phyloP scores from a whole-genome alignment of 139 green algal species.

The Parachlorella kessleri region DNA sequence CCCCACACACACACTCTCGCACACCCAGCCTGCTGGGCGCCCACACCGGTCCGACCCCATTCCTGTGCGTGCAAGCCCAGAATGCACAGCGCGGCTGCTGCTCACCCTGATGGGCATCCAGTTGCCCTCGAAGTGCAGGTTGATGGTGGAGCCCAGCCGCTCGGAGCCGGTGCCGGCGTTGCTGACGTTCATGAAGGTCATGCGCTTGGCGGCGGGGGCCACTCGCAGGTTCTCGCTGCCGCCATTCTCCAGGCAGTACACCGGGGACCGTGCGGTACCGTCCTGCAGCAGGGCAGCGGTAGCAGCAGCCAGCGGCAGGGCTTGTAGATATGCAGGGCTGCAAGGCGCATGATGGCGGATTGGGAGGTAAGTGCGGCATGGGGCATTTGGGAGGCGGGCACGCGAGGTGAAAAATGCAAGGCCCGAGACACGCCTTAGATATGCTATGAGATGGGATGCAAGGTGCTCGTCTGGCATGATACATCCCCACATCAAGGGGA shows the following conservation, averaged over 20 bases:
- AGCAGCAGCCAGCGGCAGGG: no score
- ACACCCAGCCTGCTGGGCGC: background rate
- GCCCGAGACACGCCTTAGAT: no score
- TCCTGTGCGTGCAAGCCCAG: background rate
- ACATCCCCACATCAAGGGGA: no score
- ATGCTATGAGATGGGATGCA: no score
- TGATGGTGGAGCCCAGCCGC: conserved; percentile 64
- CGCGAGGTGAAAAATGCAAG: no score
- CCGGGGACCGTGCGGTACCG: conserved; percentile 11
- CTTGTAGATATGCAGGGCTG: no score
- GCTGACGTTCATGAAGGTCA: conserved; percentile 33
- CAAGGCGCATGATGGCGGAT: background rate
- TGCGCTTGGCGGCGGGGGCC: conserved; percentile 35
- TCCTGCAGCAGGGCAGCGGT: no score
- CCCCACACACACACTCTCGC: background rate
- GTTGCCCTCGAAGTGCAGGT: conserved; percentile 83
- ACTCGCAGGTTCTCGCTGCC: conserved; percentile 61
- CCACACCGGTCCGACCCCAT: background rate
- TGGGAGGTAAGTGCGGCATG: background rate
- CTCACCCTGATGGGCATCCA: conserved; percentile 80
- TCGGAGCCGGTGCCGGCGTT: conserved; percentile 49
- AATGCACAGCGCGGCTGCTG: background rate
- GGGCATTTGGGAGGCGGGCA: background rate
- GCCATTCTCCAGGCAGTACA: conserved; percentile 40
- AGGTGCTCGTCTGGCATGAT: no score